Conservation (phyloP, 2,329 filamentous ascomycete species). For the Claviceps sp. region DNA sequence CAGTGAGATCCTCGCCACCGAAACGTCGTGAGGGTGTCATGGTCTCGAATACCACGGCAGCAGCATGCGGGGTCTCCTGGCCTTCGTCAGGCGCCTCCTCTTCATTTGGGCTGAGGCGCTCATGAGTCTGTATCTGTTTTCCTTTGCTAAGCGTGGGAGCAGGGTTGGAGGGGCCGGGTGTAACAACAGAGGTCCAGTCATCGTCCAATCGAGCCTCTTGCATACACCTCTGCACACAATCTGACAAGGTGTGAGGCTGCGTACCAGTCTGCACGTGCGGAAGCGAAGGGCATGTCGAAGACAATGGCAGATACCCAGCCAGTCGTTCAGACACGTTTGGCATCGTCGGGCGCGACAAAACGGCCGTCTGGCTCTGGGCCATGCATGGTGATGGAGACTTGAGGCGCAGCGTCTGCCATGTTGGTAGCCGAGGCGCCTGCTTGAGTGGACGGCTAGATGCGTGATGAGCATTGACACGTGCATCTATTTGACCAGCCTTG, state of each 20-base stretch:
- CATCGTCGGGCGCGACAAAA: conserved; percentile 3
- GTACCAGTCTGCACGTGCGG: not conserved
- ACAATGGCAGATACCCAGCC: conserved; percentile 5
- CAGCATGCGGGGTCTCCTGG: not conserved
- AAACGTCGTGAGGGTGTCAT: not conserved
- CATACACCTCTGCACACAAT: not conserved
- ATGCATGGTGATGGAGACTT: conserved; percentile 4
- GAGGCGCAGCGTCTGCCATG: not conserved
- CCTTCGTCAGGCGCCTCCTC: not conserved
- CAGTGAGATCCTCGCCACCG: not conserved
- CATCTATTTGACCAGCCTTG: not conserved
- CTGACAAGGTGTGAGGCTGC: conserved; percentile 1
- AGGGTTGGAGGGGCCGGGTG: not conserved
- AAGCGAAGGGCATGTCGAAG: conserved; percentile 6
- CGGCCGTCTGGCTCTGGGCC: conserved; percentile 4
- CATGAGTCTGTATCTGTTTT: not conserved
- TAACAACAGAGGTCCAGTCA: not conserved
- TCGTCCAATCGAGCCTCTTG: not conserved
- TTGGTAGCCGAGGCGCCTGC: not conserved
- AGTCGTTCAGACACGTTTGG: conserved; percentile 2
- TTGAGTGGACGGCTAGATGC: not conserved
- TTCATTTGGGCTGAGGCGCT: too few relatives aligned
- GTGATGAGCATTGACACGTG: not conserved
- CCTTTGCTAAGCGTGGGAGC: not conserved
- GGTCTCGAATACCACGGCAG: not conserved